Conservation (phyloP, 2,329 filamentous ascomycete species). For the Bisporella sp. region DNA sequence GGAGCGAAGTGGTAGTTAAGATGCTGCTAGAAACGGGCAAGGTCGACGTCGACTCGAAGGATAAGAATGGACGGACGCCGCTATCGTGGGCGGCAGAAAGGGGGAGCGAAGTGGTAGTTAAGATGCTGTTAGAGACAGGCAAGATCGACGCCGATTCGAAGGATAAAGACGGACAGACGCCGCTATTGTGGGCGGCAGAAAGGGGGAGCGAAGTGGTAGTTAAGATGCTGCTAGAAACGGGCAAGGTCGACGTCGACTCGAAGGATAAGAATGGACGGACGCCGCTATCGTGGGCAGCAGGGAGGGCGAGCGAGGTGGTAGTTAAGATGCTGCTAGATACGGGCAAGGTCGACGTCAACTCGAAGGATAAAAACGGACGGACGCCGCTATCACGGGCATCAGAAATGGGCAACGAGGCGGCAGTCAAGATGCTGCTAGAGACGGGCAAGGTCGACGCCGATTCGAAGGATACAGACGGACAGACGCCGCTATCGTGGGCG, state of each 20-base stretch:
- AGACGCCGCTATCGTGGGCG: too few species aligned
- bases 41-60: not conserved
- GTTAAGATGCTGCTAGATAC: too few species aligned
- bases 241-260: not conserved
- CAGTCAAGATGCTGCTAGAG: too few species aligned
- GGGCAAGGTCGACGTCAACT: too few species aligned
- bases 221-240: conserved; percentile 6
- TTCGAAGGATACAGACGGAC: too few species aligned
- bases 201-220: conserved; percentile 8
- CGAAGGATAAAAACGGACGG: too few species aligned
- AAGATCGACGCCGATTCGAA: conserved; percentile 8
- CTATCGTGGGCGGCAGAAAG: conserved; percentile 16
- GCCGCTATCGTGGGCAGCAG: not conserved
- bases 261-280: not conserved
- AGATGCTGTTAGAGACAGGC: conserved; percentile 17
- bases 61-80: not conserved
- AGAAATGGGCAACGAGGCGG: too few species aligned
- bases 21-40: not conserved
- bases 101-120: conserved; percentile 19
- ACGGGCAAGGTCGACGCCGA: too few species aligned
- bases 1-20: conserved; percentile 14
- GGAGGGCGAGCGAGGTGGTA: too few species aligned
- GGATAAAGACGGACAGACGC: not conserved
- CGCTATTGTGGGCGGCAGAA: not conserved
- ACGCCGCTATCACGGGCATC: too few species aligned